These are phyloP conservation scores for Alisma plantagoaquatica DNA, from an alignment of 106 monocot genomes.

Conservation along the genomic window DNA sequence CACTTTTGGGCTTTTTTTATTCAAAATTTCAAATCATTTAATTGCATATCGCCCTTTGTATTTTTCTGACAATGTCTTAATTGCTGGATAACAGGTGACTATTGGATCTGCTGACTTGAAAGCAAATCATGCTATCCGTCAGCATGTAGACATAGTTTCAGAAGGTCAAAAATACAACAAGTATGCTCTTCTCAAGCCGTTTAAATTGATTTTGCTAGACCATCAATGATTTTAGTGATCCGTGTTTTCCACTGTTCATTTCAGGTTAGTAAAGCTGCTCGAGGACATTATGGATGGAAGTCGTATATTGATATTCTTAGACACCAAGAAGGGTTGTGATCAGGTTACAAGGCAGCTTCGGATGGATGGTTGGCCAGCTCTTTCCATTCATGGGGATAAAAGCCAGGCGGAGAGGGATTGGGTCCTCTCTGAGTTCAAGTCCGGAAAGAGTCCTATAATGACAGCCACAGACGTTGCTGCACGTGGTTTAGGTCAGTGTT, in stretches of 20 bases:
- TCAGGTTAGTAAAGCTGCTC: slow-evolving; percentile 75
- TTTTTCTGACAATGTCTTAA: too few relatives aligned
- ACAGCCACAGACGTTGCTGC: slow-evolving; percentile 99
- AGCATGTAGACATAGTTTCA: slow-evolving; percentile 87
- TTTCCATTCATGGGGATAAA: slow-evolving; percentile 95
- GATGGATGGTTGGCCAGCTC: slow-evolving; percentile 91
- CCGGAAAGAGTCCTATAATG: slow-evolving; percentile 96
- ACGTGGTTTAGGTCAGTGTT: slow-evolving; percentile 72
- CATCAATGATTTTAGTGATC: too few relatives aligned
- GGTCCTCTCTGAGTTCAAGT: slow-evolving; percentile 96
- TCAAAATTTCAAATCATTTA: too few relatives aligned
- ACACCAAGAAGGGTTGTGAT: slow-evolving; percentile 93
- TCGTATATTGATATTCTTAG: slow-evolving; percentile 86
- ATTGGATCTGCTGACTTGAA: slow-evolving; percentile 92
- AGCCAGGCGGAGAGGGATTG: slow-evolving; percentile 97
- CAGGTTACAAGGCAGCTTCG: slow-evolving; percentile 86
- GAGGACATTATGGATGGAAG: slow-evolving; percentile 99
- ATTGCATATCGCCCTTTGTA: too few relatives aligned
- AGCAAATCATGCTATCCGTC: slow-evolving; percentile 95
- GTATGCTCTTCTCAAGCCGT: too few relatives aligned
- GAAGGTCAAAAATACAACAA: slow-evolving; percentile 99
- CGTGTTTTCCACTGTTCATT: too few relatives aligned
- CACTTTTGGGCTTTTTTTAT: too few relatives aligned
- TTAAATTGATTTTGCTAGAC: too few relatives aligned
- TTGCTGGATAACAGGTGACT: too few relatives aligned